Evolutionary conservation across 2,329 filamentous ascomycete genomes (phyloP).

Genomic region (Dissoconium aciculare): DNA sequence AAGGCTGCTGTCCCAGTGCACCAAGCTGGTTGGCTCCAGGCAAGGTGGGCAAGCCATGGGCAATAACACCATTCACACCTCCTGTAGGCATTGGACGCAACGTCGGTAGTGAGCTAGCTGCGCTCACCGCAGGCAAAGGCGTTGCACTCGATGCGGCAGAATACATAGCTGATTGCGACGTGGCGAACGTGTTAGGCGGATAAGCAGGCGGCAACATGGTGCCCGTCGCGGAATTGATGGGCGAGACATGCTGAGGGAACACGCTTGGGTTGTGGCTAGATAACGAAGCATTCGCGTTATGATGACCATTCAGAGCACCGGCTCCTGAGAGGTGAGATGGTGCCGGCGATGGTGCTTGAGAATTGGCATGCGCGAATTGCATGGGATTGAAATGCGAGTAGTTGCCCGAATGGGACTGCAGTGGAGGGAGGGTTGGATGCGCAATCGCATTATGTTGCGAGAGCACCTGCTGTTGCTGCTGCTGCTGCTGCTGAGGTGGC

Average conservation of each 20-base stretch:
- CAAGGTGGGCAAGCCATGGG: conserved; percentile 24
- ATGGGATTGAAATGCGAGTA: too few species aligned
- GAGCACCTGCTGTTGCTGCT: too few species aligned
- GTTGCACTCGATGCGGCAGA: conserved; percentile 20
- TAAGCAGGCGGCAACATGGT: conserved; percentile 23
- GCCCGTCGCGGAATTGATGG: conserved; percentile 13
- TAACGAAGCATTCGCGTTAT: conserved; percentile 19
- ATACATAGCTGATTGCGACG: conserved; percentile 20
- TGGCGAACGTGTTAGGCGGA: conserved; percentile 17
- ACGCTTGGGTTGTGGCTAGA: conserved; percentile 15
- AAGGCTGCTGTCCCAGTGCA: conserved; percentile 20
- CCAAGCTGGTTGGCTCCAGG: conserved; percentile 15
- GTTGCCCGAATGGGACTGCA: too few species aligned
- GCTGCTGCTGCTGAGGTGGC: too few species aligned
- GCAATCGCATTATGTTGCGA: too few species aligned
- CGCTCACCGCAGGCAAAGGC: conserved; percentile 14
- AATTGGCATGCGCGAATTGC: too few species aligned
- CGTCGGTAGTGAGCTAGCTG: conserved; percentile 24
- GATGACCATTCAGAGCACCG: too few species aligned
- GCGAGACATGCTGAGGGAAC: conserved; percentile 20
- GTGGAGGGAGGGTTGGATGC: too few species aligned
- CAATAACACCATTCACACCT: conserved; percentile 23
- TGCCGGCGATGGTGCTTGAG: too few species aligned
- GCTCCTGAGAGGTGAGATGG: too few species aligned
- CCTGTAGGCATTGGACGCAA: conserved; percentile 28